phyloP scores from a whole-genome alignment of 2,329 filamentous ascomycete species.

The Aureobasidium zeae region DNA sequence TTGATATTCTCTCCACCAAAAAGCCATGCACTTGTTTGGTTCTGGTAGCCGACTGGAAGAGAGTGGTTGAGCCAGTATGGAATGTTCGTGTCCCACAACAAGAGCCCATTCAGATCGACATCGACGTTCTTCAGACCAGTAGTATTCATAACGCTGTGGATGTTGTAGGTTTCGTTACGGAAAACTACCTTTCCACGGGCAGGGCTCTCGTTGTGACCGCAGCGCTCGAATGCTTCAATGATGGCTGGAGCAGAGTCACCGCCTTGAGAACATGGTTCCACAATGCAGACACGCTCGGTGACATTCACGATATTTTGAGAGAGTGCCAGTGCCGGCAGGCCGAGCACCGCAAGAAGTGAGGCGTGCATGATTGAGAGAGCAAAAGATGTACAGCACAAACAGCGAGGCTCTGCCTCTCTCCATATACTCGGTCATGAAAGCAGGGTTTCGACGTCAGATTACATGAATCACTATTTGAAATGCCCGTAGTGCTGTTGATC shows the following conservation, averaged over 20 bases:
- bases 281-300: slow-evolving; percentile 14
- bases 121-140: slow-evolving; percentile 39
- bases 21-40: slow-evolving; percentile 46
- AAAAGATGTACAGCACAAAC: slow-evolving; percentile 1
- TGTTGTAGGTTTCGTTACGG: slow-evolving; percentile 40
- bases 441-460: background rate
- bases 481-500: slow-evolving; percentile 1
- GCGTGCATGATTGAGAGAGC: background rate
- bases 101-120: slow-evolving; percentile 40
- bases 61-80: slow-evolving; percentile 45
- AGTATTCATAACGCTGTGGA: slow-evolving; percentile 43
- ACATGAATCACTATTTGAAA: slow-evolving; percentile 1
- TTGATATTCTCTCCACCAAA: slow-evolving; percentile 46
- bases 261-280: slow-evolving; percentile 12
- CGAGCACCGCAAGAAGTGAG: slow-evolving; percentile 6
- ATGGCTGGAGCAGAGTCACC: slow-evolving; percentile 38
- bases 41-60: slow-evolving; percentile 46
- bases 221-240: slow-evolving; percentile 40
- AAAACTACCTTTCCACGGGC: slow-evolving; percentile 42
- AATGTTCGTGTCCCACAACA: slow-evolving; percentile 37
- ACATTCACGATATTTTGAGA: slow-evolving; percentile 1
- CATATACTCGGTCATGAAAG: background rate
- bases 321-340: slow-evolving; percentile 2
- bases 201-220: slow-evolving; percentile 34
- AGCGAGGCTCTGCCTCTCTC: background rate